phyloP scores from a whole-genome alignment of 495 filamentous ascomycete species.

The Neurospora terricola region DNA sequence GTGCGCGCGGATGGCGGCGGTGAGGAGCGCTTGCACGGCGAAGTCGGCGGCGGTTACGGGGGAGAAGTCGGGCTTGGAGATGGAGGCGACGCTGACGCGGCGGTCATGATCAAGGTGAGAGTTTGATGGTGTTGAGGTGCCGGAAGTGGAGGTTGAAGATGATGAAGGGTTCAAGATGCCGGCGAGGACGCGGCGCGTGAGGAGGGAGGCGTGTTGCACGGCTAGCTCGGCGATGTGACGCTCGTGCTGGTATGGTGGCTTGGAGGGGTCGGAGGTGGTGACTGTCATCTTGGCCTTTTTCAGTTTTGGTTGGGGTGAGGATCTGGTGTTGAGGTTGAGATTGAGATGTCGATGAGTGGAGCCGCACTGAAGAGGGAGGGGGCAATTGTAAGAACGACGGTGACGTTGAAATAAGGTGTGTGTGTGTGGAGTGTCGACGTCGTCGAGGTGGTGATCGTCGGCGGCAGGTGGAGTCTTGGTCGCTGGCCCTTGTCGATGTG shows the following conservation, averaged over 20 bases:
- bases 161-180: slow-evolving; percentile 22
- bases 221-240: slow-evolving; percentile 40
- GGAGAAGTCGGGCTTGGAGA: slow-evolving; percentile 42
- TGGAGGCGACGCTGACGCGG: slow-evolving; percentile 7
- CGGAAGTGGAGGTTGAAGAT: neutral
- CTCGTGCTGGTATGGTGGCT: slow-evolving; percentile 32
- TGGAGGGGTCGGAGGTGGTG: neutral
- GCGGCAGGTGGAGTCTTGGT: neutral
- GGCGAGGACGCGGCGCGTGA: slow-evolving; percentile 41
- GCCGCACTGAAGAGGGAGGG: neutral
- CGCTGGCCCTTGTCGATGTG: neutral
- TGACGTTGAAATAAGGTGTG: neutral
- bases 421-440: neutral
- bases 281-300: neutral
- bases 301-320: neutral
- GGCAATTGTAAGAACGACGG: neutral
- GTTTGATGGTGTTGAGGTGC: neutral
- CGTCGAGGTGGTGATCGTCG: neutral
- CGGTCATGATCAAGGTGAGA: neutral
- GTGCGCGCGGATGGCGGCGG: slow-evolving; percentile 37
- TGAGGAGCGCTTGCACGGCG: slow-evolving; percentile 46
- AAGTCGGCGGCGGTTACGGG: slow-evolving; percentile 51
- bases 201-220: slow-evolving; percentile 43
- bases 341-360: neutral
- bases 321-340: neutral